phyloP scores from a whole-genome alignment of 2,329 filamentous ascomycete species.

The Pestalotiopsis sp. region DNA sequence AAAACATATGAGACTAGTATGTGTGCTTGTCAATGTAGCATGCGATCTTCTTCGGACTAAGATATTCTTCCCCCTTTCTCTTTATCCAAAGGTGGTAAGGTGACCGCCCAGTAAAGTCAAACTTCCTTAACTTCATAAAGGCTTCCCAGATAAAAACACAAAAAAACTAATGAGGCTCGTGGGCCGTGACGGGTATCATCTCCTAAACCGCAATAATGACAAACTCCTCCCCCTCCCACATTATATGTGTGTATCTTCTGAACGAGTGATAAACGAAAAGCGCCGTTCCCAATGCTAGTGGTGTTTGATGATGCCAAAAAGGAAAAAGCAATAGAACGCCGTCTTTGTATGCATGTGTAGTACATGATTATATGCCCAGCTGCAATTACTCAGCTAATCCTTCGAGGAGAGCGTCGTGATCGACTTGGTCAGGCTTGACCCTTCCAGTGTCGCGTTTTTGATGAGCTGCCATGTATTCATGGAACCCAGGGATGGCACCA shows the following conservation, averaged over 20 bases:
- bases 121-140: background rate
- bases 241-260: background rate
- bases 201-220: background rate
- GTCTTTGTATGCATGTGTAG: background rate
- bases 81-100: background rate
- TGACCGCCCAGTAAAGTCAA: background rate
- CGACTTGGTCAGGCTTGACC: constrained; percentile 60
- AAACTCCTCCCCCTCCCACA: background rate
- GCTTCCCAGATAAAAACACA: constrained; percentile 4
- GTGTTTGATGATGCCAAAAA: background rate
- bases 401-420: constrained; percentile 64
- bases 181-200: constrained; percentile 12
- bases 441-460: constrained; percentile 57
- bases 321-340: background rate
- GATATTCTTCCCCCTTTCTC: background rate
- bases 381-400: constrained; percentile 50
- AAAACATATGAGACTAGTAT: constrained; percentile 6
- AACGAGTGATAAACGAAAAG: background rate
- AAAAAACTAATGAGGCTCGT: constrained; percentile 8
- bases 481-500: constrained; percentile 74
- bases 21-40: background rate
- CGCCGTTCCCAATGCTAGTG: constrained; percentile 1
- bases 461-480: constrained; percentile 56
- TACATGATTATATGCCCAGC: background rate
- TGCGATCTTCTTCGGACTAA: background rate